Percentiles rank a stretch among this genome's conserved stretches.
phyloP scores from a whole-genome alignment of 441 rosid species.

The Eruca vesicaria region DNA sequence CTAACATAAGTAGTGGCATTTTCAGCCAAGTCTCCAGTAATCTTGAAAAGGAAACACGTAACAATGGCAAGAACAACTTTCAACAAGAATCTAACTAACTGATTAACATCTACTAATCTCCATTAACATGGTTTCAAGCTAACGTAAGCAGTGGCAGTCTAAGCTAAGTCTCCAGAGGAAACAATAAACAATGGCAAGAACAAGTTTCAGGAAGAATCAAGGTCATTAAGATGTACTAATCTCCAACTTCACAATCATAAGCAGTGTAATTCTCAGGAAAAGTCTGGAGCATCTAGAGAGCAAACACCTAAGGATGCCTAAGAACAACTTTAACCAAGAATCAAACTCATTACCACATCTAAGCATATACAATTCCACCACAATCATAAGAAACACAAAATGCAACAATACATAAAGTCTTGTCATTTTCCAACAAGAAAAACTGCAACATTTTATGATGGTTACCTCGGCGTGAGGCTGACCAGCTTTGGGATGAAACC shows the following conservation, averaged over 20 bases:
- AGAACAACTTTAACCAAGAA: not conserved
- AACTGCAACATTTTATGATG: not conserved
- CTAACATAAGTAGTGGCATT: too few species aligned
- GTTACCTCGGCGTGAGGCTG: slow-evolving; percentile 98
- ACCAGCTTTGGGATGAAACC: slow-evolving; percentile 97
- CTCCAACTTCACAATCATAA: not conserved
- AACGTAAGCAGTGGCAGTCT: not conserved
- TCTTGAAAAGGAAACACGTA: too few species aligned
- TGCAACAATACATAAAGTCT: not conserved
- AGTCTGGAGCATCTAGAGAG: not conserved
- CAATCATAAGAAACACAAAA: not conserved
- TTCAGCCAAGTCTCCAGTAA: too few species aligned
- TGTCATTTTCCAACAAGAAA: slow-evolving; percentile 21
- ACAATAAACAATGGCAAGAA: not conserved
- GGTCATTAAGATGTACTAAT: not conserved
- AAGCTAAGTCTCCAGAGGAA: not conserved
- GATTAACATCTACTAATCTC: not conserved
- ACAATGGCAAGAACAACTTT: not conserved
- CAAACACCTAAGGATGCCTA: too few species aligned
- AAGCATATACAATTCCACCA: not conserved
- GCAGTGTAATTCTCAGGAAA: not conserved
- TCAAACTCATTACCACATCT: not conserved
- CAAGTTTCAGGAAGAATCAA: not conserved
- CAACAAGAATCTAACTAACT: not conserved
- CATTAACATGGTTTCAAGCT: not conserved